phyloP scores from a whole-genome alignment of 116 monocot genomes.

The Papilionanthe hybrid region DNA sequence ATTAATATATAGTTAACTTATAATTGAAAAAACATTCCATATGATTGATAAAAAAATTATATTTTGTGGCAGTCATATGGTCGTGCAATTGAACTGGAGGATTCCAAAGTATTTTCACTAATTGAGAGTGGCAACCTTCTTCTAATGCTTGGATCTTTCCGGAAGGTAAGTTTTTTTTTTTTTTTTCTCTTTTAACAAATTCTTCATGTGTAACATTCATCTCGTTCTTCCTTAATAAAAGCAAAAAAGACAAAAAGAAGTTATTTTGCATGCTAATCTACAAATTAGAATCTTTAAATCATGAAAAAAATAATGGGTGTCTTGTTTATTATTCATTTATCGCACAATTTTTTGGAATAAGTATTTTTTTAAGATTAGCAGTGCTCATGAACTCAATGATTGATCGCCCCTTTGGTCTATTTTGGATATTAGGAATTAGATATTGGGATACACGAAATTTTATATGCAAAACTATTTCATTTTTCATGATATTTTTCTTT shows the following conservation, averaged over 20 bases:
- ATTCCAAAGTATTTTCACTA: constrained; percentile 64
- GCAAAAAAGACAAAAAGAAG: not conserved
- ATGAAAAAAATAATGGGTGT: not conserved
- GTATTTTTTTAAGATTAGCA: not conserved
- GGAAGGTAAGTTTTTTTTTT: constrained; percentile 41
- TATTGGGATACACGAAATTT: not conserved
- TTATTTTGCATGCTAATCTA: not conserved
- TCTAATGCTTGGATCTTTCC: constrained; percentile 81
- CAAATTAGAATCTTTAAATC: not conserved
- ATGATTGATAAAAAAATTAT: not conserved
- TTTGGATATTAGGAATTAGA: not conserved
- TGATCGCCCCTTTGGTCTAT: not conserved
- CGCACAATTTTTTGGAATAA: not conserved
- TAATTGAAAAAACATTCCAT: not conserved
- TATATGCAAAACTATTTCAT: not conserved
- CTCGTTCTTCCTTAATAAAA: not conserved
- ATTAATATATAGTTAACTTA: not conserved
- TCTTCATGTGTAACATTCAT: not conserved
- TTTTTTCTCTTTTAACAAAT: too few relatives aligned
- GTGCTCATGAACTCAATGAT: not conserved
- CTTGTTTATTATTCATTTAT: not conserved
- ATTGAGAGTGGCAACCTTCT: constrained; percentile 87
- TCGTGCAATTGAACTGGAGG: constrained; percentile 76
- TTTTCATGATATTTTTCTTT: not conserved
- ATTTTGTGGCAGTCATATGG: constrained; percentile 68